Percentiles rank a stretch among this genome's conserved stretches.
Evolutionary conservation across 2,329 filamentous ascomycete species (phyloP).

Genomic region (Colletotrichum acutatum): DNA sequence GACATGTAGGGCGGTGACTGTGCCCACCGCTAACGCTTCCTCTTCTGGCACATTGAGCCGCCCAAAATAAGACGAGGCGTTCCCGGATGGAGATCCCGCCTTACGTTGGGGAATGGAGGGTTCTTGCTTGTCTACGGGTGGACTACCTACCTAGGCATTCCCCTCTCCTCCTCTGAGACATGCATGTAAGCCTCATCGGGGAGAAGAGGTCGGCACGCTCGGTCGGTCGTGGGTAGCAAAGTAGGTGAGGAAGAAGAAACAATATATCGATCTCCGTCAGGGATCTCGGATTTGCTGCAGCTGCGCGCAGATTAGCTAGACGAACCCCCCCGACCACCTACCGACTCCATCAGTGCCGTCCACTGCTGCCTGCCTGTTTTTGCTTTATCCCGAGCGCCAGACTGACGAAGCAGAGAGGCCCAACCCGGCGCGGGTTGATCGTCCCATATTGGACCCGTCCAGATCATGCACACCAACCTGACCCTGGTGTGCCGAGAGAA

Average conservation of each 20-base stretch:
- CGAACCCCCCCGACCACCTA: neutral
- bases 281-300: constrained; percentile 2
- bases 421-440: neutral
- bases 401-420: neutral
- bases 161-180: constrained; percentile 4
- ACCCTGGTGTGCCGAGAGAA: neutral
- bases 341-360: neutral
- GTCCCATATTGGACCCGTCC: neutral
- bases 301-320: neutral
- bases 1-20: neutral
- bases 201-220: neutral
- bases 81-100: constrained; percentile 23
- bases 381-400: neutral
- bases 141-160: neutral
- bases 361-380: too few relatives aligned
- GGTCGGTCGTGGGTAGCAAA: neutral
- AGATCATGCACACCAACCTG: constrained; percentile 6
- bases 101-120: neutral
- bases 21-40: neutral
- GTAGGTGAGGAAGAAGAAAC: neutral
- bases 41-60: constrained; percentile 8
- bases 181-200: constrained; percentile 2
- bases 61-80: neutral
- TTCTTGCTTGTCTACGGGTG: neutral
- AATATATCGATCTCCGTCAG: constrained; percentile 24